A percentile compares a stretch with the other conserved stretches of the same genome.
These are phyloP conservation scores for Isabelozyma pseudorhagii DNA, from an alignment of 805 yeast species.

Conservation along the genomic window DNA sequence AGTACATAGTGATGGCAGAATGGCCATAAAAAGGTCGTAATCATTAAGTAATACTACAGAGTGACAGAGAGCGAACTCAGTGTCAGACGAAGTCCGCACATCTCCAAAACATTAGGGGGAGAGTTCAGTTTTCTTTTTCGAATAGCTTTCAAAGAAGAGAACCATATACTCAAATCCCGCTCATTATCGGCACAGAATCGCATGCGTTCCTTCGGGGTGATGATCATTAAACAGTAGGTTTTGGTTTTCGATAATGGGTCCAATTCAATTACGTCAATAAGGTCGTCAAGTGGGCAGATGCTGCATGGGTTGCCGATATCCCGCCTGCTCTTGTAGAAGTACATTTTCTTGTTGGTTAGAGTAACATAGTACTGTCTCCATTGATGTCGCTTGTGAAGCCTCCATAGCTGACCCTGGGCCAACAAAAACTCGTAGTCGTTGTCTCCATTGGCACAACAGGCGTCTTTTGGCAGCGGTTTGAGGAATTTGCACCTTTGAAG, in stretches of 20 bases:
- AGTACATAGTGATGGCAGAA: too few relatives aligned
- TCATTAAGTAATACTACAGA: too few relatives aligned
- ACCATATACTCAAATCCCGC: slow-evolving; percentile 47
- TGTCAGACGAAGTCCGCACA: too few relatives aligned
- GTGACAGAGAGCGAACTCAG: too few relatives aligned
- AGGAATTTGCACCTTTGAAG: not conserved
- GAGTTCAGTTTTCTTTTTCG: slow-evolving; percentile 7
- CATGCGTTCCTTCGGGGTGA: slow-evolving; percentile 43
- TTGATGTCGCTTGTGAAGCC: slow-evolving; percentile 42
- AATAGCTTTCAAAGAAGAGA: slow-evolving; percentile 40
- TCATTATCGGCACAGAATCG: slow-evolving; percentile 44
- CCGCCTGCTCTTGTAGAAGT: slow-evolving; percentile 35
- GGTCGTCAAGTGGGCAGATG: slow-evolving; percentile 23
- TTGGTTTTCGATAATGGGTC: slow-evolving; percentile 45
- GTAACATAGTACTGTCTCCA: slow-evolving; percentile 46
- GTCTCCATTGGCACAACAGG: not conserved
- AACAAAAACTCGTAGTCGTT: slow-evolving; percentile 19
- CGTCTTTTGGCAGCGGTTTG: not conserved
- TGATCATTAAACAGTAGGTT: slow-evolving; percentile 44
- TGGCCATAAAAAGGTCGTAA: too few relatives aligned
- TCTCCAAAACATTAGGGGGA: too few relatives aligned
- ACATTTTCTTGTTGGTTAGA: slow-evolving; percentile 37
- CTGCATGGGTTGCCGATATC: slow-evolving; percentile 20
- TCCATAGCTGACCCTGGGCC: slow-evolving; percentile 38
- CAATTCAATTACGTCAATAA: slow-evolving; percentile 48